Evolutionary conservation across 352 stramenopile species (phyloP), one percentile per base, ranked within the genome.

Genomic region (Pythium vanterpoolii): DNA sequence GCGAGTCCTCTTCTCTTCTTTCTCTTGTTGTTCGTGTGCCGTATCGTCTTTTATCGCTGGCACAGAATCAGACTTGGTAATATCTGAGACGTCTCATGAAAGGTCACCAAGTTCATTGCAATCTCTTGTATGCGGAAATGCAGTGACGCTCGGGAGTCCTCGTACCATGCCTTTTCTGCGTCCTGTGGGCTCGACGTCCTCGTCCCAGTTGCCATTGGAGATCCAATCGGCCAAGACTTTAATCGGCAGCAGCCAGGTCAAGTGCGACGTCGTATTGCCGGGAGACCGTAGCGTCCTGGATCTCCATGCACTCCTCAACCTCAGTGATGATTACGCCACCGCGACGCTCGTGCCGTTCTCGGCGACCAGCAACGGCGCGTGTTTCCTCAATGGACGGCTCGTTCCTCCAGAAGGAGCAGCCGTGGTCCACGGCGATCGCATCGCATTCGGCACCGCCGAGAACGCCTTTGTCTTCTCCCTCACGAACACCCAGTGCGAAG

Each of bases 201-300:
- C 46, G 19, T 33, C 62, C 1, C n/a, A 18, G 1, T 24, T 55
- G 19, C 46, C 43, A 3, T 51, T 73, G 7, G 75, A 90, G 53
- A 65, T 90, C 24, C 66, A 63, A 9, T 89, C 78, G 47, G 79
- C 81, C 47, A 85, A 78, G 72, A 87, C 68, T 11, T 68, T 92
- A 16, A 77, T 92, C 38, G 77, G 79, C 5, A 71, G 67, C 21
- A 67, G 58, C 1, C 47, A 51, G 3, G 45, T 59, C 21, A 86
- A 78, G 21, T 91, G 82, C 50, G 79, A 89, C 49, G 60, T 89
- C 16, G 79, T 91, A 4, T 60, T 91, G 6, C 52, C 60, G 0
- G 14, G 36, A 5, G 57, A 56, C 11, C 46, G 61, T 1, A 69
- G 69, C 18, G 66, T 87, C 23, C 56, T 85, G 21, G 82, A 89